phyloP scores from a whole-genome alignment of 1,284 basidiomycete genomes.

The Rhodotorula sp. region DNA sequence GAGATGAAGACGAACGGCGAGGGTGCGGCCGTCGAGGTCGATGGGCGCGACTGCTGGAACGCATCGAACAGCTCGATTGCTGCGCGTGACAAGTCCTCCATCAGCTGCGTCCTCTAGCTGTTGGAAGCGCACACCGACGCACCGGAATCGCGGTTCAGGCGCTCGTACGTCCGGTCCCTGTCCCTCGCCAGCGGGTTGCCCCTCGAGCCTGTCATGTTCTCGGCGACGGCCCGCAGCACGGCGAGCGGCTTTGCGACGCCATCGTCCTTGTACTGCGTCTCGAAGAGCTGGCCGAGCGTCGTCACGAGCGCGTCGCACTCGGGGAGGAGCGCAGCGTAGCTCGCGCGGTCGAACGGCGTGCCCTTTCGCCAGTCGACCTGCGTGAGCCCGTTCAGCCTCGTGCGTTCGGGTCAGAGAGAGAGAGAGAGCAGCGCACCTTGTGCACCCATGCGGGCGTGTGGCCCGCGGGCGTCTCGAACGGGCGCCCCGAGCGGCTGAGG shows the following conservation, averaged over 20 bases:
- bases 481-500: conserved; percentile 63
- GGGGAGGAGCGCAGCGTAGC: conserved; percentile 70
- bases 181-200: conserved; percentile 43
- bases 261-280: conserved; percentile 79
- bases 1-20: conserved; percentile 87
- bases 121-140: conserved; percentile 47
- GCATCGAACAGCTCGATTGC: conserved; percentile 21
- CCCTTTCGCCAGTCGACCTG: conserved; percentile 81
- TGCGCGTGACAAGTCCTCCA: not conserved
- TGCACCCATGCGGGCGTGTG: conserved; percentile 83
- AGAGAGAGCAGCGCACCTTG: conserved; percentile 58
- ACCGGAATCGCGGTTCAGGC: conserved; percentile 89
- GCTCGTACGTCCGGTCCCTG: conserved; percentile 65
- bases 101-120: not conserved
- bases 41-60: conserved; percentile 21
- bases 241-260: conserved; percentile 57
- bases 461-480: conserved; percentile 83
- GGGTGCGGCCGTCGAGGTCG: conserved; percentile 63
- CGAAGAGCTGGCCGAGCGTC: conserved; percentile 89
- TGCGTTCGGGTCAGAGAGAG: conserved; percentile 6
- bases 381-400: conserved; percentile 19
- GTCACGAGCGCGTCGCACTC: conserved; percentile 79
- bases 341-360: conserved; percentile 72
- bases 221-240: conserved; percentile 59
- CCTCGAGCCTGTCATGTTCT: conserved; percentile 45